Evolutionary conservation across 148 eudicot species (phyloP).

Genomic region (Spergularia bocconei): DNA sequence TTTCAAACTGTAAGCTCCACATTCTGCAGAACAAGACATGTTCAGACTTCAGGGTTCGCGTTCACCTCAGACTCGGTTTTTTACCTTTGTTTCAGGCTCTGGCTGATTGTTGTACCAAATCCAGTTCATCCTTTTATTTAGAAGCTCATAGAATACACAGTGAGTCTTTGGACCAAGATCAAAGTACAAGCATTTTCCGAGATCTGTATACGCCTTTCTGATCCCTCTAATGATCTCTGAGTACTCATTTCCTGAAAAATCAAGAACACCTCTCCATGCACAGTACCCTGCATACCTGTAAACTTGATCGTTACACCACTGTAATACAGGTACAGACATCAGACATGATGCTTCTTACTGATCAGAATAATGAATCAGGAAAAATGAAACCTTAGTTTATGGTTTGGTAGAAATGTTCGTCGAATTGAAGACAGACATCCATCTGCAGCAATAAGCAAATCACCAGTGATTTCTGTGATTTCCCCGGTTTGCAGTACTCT

Average conservation of each 20-base stretch:
- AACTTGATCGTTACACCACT: neutral
- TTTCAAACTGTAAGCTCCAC: neutral
- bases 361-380: neutral
- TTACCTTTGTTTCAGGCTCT: conserved; percentile 68
- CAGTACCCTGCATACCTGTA: conserved; percentile 80
- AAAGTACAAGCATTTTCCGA: conserved; percentile 72
- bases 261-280: conserved; percentile 93
- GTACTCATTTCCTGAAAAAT: conserved; percentile 46
- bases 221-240: conserved; percentile 46
- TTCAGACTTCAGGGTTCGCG: neutral
- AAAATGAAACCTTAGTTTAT: conserved; percentile 53
- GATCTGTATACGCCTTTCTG: conserved; percentile 55
- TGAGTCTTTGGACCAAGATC: conserved; percentile 54
- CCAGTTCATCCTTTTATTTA: conserved; percentile 73
- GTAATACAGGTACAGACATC: neutral
- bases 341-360: too few relatives aligned
- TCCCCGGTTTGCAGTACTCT: conserved; percentile 47
- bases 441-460: conserved; percentile 84
- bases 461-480: conserved; percentile 42
- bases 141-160: conserved; percentile 61
- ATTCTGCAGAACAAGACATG: neutral
- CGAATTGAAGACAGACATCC: conserved; percentile 81
- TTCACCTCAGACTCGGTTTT: neutral
- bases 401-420: conserved; percentile 48
- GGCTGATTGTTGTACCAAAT: conserved; percentile 81